Base-by-base conservation (phyloP, 2,329 filamentous ascomycete species). In the Venturia effusa region DNA sequence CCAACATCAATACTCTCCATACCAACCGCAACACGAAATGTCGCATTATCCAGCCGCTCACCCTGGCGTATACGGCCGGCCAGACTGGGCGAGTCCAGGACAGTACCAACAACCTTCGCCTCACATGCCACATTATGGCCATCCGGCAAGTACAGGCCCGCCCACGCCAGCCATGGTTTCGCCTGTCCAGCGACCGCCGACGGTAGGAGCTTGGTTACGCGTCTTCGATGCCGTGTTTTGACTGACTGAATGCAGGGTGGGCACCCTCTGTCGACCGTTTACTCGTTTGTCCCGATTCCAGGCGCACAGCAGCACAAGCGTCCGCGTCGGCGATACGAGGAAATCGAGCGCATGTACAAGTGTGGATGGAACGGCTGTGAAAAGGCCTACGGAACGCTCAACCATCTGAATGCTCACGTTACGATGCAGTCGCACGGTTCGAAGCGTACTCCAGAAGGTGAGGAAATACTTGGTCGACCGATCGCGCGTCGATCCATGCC, bases 271-370 rank as follows among this genome's bases (percentile, higher is more conserved):
- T 83, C 79, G n/a, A 83, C 97, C 83, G 93, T 99, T 48, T 97
- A 97, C 75, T 97, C 92, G 0, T 97, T 99, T 72, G 94, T 97
- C 39, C 93, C 94, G 0, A 97, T 97, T 71, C 94, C 94, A 1
- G 94, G 94, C 67, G 91, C 93, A 15, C 92, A 97, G 74, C 94
- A 99, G 74, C 93, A 97, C 76, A 99, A 99, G 80, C 86, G 94
- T 65, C 94, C 94, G 15, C 85, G 94, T 68, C 83, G 94, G 71
- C 86, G 94, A 63, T 99, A 97, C 71, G 94, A 99, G 77, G 94
- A 99, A 75, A 99, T 99, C 70, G 94, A 99, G 80, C 88, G 94
- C 73, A 97, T 99, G 94, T 97, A 99, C 81, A 97, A 97, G 77
- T 99, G 94, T 73, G 94, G 93, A 32, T 97, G 92, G 90, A 93